Base-by-base conservation (phyloP, 495 filamentous ascomycete species). In the Hypoxylon subgilvum region DNA sequence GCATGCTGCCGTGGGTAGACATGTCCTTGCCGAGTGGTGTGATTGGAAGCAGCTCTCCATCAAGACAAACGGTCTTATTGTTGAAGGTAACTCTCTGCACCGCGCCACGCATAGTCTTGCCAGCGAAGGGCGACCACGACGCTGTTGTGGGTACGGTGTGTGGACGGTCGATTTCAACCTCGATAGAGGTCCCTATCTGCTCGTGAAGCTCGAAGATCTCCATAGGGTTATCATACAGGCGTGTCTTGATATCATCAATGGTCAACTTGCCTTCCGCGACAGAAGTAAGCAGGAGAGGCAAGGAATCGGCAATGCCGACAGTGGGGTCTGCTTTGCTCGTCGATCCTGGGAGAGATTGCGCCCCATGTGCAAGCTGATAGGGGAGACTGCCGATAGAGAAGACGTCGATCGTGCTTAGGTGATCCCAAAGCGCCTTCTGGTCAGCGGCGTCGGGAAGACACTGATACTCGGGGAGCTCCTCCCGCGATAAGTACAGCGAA, bases 141-240 rank as follows among this genome's bases (percentile, higher is more conserved):
- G 77, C 61, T 18, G 76, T 66, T 60, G 71, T 74, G 59, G 84
- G 72, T 57, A 86, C 76, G 5, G 81, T 70, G 65, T 89, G 88
- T 1, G 85, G 82, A 13, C 88, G 81, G 50, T 80, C 82, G 67
- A 92, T 76, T 73, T 92, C 90, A 42, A 92, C 78, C 73, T 94
- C 90, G 22, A 92, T 76, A 8, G 82, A 84, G 47, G 87, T 85
- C 51, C 86, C 86, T 13, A 84, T 74, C 68, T 94, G 90, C 59
- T 94, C 90, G 59, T 94, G 90, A 39, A 94, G 80, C 75, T 93
- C 88, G 53, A 93, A 94, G 57, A 94, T 94, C 63, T 82, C 83
- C 78, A 88, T 91, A 14, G 90, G 90, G 61, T 91, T 92, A 59
- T 91, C 86, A 65, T 93, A 87, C 1, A 94, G 79, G 13, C 86